Percentiles rank a stretch among this genome's conserved stretches.
Conservation (phyloP, 106 monocot genomes). For the Xerophyta viscosa region DNA sequence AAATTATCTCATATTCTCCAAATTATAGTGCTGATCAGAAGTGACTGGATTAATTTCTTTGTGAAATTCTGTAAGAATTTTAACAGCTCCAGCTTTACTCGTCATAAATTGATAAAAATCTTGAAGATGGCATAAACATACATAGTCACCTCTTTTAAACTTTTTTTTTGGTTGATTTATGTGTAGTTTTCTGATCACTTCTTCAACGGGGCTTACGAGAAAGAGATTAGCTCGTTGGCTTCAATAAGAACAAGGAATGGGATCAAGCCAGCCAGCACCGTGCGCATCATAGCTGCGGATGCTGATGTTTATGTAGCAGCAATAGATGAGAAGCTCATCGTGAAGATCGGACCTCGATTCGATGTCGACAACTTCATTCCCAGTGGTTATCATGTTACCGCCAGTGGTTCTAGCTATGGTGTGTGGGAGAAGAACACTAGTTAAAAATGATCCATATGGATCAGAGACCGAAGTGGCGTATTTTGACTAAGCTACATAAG, state of each 20-base stretch:
- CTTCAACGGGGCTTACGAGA: slow-evolving; percentile 47
- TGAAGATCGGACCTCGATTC: slow-evolving; percentile 35
- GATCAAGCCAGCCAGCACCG: slow-evolving; percentile 33
- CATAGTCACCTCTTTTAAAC: not conserved
- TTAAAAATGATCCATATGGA: too few relatives aligned
- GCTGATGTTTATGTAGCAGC: slow-evolving; percentile 40
- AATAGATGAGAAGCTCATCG: slow-evolving; percentile 46
- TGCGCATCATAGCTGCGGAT: slow-evolving; percentile 38
- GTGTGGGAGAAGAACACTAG: slow-evolving; percentile 55
- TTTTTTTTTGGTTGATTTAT: not conserved
- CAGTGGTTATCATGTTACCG: slow-evolving; percentile 21
- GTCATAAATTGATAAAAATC: not conserved
- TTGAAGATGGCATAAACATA: not conserved
- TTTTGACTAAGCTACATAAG: too few relatives aligned
- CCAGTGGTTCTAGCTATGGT: slow-evolving; percentile 30
- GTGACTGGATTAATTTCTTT: too few relatives aligned
- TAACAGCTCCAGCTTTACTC: slow-evolving; percentile 8
- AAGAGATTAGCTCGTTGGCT: slow-evolving; percentile 27
- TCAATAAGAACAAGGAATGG: slow-evolving; percentile 29
- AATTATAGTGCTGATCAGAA: too few relatives aligned
- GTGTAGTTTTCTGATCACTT: slow-evolving; percentile 60
- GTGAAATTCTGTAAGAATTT: too few relatives aligned
- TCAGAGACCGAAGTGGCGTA: too few relatives aligned
- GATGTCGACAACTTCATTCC: slow-evolving; percentile 32
- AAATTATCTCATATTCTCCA: too few relatives aligned